Evolutionary conservation across 2,329 filamentous ascomycete genomes (phyloP).

Genomic region (Parastagonospora avenae): DNA sequence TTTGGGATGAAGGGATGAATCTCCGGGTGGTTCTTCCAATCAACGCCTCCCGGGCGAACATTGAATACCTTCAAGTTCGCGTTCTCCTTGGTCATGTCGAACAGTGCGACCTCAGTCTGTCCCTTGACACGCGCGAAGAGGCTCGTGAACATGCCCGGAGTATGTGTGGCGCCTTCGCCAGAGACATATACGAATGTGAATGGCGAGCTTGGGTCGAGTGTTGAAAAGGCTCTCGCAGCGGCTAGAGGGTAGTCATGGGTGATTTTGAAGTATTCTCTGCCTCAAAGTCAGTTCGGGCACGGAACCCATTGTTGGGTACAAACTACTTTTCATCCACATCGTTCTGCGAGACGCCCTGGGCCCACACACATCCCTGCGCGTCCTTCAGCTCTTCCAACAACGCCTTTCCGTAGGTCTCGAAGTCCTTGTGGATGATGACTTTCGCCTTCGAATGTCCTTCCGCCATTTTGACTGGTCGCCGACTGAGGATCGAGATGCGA

Average conservation of each 20-base stretch:
- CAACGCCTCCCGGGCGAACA: conserved; percentile 65
- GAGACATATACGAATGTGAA: conserved; percentile 77
- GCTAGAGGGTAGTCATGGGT: conserved; percentile 69
- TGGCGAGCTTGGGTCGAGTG: conserved; percentile 54
- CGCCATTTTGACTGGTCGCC: conserved; percentile 67
- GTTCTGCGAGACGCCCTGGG: conserved; percentile 68
- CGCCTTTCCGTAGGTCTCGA: conserved; percentile 62
- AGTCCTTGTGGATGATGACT: conserved; percentile 73
- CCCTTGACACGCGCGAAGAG: conserved; percentile 71
- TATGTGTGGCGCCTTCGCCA: conserved; percentile 64
- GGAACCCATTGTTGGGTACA: not conserved
- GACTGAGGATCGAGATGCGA: conserved; percentile 70
- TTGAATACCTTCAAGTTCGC: conserved; percentile 60
- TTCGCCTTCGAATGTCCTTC: conserved; percentile 64
- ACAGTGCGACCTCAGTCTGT: conserved; percentile 64
- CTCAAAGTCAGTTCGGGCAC: not conserved
- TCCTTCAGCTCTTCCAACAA: conserved; percentile 66
- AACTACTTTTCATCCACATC: conserved; percentile 64
- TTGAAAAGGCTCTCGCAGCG: conserved; percentile 65
- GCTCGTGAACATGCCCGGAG: conserved; percentile 61
- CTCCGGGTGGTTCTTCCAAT: conserved; percentile 51
- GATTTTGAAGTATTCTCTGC: conserved; percentile 67
- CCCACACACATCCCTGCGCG: conserved; percentile 75
- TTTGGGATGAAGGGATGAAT: conserved; percentile 45
- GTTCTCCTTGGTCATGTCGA: conserved; percentile 55